These are phyloP conservation scores for Penicillium crustosum DNA, from an alignment of 2,329 filamentous ascomycete species.

Conservation along the genomic window DNA sequence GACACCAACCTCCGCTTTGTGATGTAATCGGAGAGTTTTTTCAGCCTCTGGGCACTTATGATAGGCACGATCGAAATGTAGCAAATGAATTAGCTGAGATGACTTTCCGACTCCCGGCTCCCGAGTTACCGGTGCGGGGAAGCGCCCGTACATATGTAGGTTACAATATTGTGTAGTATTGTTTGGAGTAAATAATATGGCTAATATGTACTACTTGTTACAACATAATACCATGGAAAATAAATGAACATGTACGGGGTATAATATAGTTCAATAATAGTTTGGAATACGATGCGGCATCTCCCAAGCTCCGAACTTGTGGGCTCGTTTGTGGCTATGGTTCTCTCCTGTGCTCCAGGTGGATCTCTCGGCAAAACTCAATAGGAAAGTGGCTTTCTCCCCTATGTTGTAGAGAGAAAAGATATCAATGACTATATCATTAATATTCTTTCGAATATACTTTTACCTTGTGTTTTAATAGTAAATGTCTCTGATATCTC, in stretches of 20 bases:
- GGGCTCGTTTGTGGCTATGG: conserved; percentile 3
- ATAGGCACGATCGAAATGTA: conserved; percentile 1
- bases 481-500: neutral
- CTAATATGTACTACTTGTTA: neutral
- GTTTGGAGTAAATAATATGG: neutral
- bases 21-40: conserved; percentile 50
- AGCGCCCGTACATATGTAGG: neutral
- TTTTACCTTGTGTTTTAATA: neutral
- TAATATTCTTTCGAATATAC: no score
- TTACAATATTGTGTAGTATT: neutral
- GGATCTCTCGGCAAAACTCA: conserved; percentile 3
- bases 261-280: neutral
- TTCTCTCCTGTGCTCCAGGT: neutral
- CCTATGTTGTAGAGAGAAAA: no score
- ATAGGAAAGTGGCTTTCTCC: neutral
- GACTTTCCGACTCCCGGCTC: neutral
- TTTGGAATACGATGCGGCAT: neutral
- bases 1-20: conserved; percentile 67
- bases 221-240: neutral
- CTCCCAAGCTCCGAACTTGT: neutral
- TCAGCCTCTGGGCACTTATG: neutral
- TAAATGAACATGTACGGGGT: neutral
- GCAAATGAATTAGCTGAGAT: conserved; percentile 5
- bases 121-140: neutral
- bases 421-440: no score